Evolutionary conservation across 345 rosid species (phyloP), one percentile per base, ranked within the genome.

Genomic region (Euphorbia lathyris): DNA sequence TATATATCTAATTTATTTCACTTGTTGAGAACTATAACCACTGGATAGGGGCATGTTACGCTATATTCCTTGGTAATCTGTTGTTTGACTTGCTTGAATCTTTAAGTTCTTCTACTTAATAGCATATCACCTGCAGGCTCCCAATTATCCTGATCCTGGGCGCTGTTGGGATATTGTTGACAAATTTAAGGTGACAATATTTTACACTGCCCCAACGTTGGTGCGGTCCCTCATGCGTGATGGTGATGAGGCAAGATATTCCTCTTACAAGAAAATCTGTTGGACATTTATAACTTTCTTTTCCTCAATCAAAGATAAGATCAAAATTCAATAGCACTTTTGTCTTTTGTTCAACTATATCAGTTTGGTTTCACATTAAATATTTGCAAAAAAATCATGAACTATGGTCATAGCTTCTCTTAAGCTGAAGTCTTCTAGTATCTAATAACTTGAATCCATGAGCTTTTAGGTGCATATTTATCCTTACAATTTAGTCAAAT

Each of bases 171-270:
- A 92, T 51, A 90, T 95, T 69, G 96, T 95, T 71, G 99, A 95
- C 86, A 95, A 95, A 82, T 91, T 85, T 84, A 91, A 88, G 69
- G 82, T 94, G 83, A 83, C 98, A 22, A 76, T 92, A 82, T 94
- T 94, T 79, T 95, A 95, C 71, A 95, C 97, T 52, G 97, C 99
- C 27, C 99, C 99, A 5, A 91, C 99, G 8, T 81, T 94, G 85
- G 93, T 94, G 83, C 92, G 98, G 66, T 90, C 97, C 59, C 97
- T 94, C 78, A 95, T 95, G 97, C 97, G 99, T 16, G 97, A 84
- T 9, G 90, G 97, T 53, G 82, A 84, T 67, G 81, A 85, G 96
- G 99, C 77, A 85, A 78, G 82, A 61, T 72, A 76, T 57, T 73
- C 63, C 34, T 63, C 58, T 65, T 62, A 25, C 70, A 48, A 56